These are phyloP conservation scores for Apophysomyces ossiformis DNA, from an alignment of 371 early-diverging fungal genomes.

Conservation along the genomic window DNA sequence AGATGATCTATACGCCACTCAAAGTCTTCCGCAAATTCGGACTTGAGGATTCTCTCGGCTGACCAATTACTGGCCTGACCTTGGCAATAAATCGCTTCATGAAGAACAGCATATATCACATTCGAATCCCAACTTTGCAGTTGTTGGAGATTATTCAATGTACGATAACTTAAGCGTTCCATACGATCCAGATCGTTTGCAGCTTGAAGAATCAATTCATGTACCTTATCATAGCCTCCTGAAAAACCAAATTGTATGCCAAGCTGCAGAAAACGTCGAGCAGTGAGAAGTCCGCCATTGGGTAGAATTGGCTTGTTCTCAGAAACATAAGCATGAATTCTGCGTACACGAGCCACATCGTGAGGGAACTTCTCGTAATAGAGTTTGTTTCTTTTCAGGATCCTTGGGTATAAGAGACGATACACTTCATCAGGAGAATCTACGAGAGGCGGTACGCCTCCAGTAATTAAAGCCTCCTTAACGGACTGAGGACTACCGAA, in stretches of 20 bases:
- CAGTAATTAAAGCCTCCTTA: constrained; percentile 70
- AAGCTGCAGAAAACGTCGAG: constrained; percentile 76
- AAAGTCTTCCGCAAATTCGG: constrained; percentile 53
- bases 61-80: constrained; percentile 67
- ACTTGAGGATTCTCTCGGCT: constrained; percentile 60
- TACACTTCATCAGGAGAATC: constrained; percentile 70
- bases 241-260: constrained; percentile 68
- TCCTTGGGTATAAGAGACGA: constrained; percentile 63
- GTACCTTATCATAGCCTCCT: constrained; percentile 73
- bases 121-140: constrained; percentile 64
- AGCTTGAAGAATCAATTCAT: constrained; percentile 57
- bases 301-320: constrained; percentile 54
- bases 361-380: constrained; percentile 70
- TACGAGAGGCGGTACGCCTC: constrained; percentile 75
- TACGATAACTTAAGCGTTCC: constrained; percentile 53
- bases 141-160: constrained; percentile 49
- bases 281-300: constrained; percentile 69
- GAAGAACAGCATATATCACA: constrained; percentile 71
- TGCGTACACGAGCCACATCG: constrained; percentile 66
- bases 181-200: constrained; percentile 55
- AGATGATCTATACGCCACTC: constrained; percentile 55
- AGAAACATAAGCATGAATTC: constrained; percentile 60
- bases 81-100: constrained; percentile 78
- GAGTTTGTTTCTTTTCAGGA: constrained; percentile 61
- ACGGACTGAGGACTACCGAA: constrained; percentile 59